Evolutionary conservation across 2,329 filamentous ascomycete genomes (phyloP).

Genomic region (Graphilbum fragrans): DNA sequence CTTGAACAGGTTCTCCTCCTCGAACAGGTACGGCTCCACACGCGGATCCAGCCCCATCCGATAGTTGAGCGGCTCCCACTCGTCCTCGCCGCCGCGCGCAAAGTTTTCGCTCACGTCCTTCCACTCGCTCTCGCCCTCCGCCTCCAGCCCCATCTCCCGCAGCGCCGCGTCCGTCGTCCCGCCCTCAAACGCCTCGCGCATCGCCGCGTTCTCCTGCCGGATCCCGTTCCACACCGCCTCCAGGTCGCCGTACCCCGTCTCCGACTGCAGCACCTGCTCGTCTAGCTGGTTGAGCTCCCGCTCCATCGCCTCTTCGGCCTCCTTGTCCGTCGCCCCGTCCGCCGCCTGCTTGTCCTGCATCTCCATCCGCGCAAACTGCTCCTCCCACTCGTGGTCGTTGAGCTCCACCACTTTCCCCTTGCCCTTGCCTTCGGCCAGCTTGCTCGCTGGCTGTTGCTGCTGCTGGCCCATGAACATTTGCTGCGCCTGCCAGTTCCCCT

Average conservation of each 20-base stretch:
- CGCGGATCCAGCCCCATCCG: slow-evolving; percentile 58
- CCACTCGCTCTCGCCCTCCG: slow-evolving; percentile 41
- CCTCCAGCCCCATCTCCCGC: slow-evolving; percentile 54
- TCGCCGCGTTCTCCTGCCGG: slow-evolving; percentile 60
- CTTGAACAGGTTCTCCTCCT: slow-evolving; percentile 84
- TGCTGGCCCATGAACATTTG: slow-evolving; percentile 10
- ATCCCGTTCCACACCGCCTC: slow-evolving; percentile 82
- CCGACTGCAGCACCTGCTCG: slow-evolving; percentile 46
- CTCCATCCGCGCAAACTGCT: slow-evolving; percentile 86
- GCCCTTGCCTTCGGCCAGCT: slow-evolving; percentile 33
- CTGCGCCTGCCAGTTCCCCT: slow-evolving; percentile 30
- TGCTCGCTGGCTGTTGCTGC: slow-evolving; percentile 22
- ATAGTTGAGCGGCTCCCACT: slow-evolving; percentile 54
- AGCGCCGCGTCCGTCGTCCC: slow-evolving; percentile 47
- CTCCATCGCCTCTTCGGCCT: slow-evolving; percentile 55
- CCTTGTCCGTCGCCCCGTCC: slow-evolving; percentile 61
- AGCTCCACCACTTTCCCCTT: slow-evolving; percentile 90
- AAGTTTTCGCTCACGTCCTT: slow-evolving; percentile 9
- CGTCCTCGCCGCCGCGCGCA: slow-evolving; percentile 29
- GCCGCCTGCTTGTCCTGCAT: slow-evolving; percentile 40
- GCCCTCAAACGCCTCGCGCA: slow-evolving; percentile 56
- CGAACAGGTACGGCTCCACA: slow-evolving; percentile 85
- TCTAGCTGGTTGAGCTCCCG: slow-evolving; percentile 83
- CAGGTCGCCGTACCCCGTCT: slow-evolving; percentile 74
- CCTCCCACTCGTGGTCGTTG: slow-evolving; percentile 90